A percentile compares a stretch with the other conserved stretches of the same genome.
Evolutionary conservation across 1,284 basidiomycete genomes (phyloP).

Genomic region (Irpex sp.): DNA sequence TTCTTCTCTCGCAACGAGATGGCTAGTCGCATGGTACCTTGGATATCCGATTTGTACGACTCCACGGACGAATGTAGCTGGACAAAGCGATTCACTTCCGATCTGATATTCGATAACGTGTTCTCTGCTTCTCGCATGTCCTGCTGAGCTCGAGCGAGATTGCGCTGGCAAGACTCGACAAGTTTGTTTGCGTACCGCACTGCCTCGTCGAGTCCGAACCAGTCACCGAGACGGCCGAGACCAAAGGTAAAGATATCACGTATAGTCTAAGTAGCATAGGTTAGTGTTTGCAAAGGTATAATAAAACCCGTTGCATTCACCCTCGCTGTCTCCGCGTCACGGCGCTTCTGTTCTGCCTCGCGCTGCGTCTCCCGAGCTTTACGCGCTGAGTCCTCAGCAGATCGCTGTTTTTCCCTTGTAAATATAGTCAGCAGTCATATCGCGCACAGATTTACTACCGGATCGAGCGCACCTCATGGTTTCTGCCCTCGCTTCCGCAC

Average conservation of each 20-base stretch:
- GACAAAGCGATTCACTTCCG: not conserved
- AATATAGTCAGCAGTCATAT: not conserved
- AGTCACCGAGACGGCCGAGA: slow-evolving; percentile 1
- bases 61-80: not conserved
- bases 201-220: not conserved
- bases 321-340: not conserved
- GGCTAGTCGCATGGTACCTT: not conserved
- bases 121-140: not conserved
- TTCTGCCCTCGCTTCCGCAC: not conserved
- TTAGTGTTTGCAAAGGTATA: not conserved
- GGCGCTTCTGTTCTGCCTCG: not conserved
- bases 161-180: slow-evolving; percentile 1
- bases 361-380: not conserved
- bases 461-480: not conserved
- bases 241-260: slow-evolving; percentile 4
- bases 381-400: not conserved
- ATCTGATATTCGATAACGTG: not conserved
- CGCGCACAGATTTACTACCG: not conserved
- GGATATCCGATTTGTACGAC: not conserved
- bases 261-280: not conserved
- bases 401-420: not conserved
- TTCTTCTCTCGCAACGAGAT: not conserved
- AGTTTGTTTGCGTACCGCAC: slow-evolving; percentile 3
- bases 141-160: not conserved
- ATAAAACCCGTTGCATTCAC: not conserved